Percentiles rank a stretch among this genome's conserved stretches.
Conservation (phyloP, 2,329 filamentous ascomycete genomes). For the Purpureocillium takamizusanense region DNA sequence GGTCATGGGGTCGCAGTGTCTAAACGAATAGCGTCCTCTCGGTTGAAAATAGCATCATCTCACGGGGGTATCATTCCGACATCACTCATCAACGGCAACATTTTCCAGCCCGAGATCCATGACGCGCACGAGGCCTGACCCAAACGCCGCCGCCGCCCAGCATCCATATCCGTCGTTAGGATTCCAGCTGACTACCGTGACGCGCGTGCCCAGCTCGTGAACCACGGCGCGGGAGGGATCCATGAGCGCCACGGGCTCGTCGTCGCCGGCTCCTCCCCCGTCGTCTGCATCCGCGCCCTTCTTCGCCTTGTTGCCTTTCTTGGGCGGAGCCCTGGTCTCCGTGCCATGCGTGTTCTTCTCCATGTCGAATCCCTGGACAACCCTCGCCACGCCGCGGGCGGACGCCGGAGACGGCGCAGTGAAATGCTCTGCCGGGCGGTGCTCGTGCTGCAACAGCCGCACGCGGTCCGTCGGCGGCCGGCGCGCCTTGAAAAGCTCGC, state of each 20-base stretch:
- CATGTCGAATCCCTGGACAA: slow-evolving; percentile 41
- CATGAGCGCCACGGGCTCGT: slow-evolving; percentile 19
- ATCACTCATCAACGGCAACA: slow-evolving; percentile 3
- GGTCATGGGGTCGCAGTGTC: slow-evolving; percentile 43
- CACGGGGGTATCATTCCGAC: slow-evolving; percentile 2
- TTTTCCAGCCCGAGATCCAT: slow-evolving; percentile 53
- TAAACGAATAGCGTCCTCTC: slow-evolving; percentile 5
- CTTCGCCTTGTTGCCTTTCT: slow-evolving; percentile 25
- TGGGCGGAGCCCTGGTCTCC: slow-evolving; percentile 27
- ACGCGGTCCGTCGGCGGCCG: slow-evolving; percentile 24
- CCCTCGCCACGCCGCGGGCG: slow-evolving; percentile 37
- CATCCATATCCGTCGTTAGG: slow-evolving; percentile 56
- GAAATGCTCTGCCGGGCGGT: slow-evolving; percentile 26
- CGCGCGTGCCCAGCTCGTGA: slow-evolving; percentile 53
- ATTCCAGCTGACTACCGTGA: slow-evolving; percentile 59
- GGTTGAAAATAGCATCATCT: no score
- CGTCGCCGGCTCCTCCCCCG: slow-evolving; percentile 16
- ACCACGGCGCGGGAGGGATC: slow-evolving; percentile 38
- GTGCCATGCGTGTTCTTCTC: slow-evolving; percentile 40
- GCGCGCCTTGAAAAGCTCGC: slow-evolving; percentile 24
- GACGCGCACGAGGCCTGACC: slow-evolving; percentile 56
- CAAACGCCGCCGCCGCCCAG: slow-evolving; percentile 60
- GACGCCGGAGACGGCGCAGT: slow-evolving; percentile 16
- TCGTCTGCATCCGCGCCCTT: slow-evolving; percentile 20
- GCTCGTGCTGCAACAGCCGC: slow-evolving; percentile 45